Conservation (phyloP, 176 grass and related monocot genomes). For the Oryza glaberrima region DNA sequence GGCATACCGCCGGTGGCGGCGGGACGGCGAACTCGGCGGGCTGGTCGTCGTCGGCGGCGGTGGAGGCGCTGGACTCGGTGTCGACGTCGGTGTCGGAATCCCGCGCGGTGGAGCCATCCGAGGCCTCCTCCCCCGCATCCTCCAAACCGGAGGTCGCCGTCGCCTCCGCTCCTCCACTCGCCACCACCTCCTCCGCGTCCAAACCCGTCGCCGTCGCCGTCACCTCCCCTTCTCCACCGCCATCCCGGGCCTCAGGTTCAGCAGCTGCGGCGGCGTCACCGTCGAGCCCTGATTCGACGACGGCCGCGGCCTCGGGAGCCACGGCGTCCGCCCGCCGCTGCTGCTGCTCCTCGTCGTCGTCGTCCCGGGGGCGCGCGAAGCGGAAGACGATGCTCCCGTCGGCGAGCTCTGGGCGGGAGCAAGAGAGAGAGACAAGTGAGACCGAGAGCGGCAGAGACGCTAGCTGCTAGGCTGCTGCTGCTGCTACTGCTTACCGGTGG, state of each 20-base stretch:
- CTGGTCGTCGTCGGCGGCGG: constrained; percentile 63
- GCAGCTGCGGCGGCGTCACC: background rate
- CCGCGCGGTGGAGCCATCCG: constrained; percentile 48
- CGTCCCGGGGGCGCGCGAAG: constrained; percentile 47
- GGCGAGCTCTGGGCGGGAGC: constrained; percentile 49
- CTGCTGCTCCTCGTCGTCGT: background rate
- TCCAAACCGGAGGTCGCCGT: constrained; percentile 25
- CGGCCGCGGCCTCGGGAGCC: too few species aligned
- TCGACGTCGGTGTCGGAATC: constrained; percentile 53
- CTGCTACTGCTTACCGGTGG: constrained; percentile 42
- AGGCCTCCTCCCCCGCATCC: constrained; percentile 37
- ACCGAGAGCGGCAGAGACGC: too few species aligned
- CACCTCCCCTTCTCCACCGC: background rate
- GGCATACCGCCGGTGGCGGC: constrained; percentile 36
- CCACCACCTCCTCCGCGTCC: constrained; percentile 37
- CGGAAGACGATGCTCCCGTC: constrained; percentile 84
- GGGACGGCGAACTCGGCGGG: constrained; percentile 14
- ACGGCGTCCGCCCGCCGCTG: background rate
- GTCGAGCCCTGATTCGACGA: constrained; percentile 2
- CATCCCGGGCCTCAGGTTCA: background rate
- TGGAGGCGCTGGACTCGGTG: constrained; percentile 59
- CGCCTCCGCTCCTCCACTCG: constrained; percentile 12
- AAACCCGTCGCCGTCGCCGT: constrained; percentile 2
- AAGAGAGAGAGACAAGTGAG: too few species aligned
- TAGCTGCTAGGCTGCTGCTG: too few species aligned